These are phyloP conservation scores for Coemansia sp. DNA, from an alignment of 192 early-diverging fungal species.

Conservation along the genomic window DNA sequence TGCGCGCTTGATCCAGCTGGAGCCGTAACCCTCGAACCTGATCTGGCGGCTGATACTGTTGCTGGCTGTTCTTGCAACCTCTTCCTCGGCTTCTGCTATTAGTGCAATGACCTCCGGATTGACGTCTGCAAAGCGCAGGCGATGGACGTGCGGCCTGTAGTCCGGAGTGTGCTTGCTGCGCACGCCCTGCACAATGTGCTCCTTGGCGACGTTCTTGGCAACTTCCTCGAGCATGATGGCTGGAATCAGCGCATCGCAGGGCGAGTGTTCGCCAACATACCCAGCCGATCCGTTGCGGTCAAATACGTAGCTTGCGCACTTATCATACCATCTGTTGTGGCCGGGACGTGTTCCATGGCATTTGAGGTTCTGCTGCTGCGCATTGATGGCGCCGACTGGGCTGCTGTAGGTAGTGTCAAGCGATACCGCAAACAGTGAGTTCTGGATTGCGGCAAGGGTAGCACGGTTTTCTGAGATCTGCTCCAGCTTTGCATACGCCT, in stretches of 20 bases:
- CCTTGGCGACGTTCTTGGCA: constrained; percentile 25
- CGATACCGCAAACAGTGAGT: constrained; percentile 71
- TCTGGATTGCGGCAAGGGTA: constrained; percentile 65
- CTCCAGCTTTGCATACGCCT: constrained; percentile 67
- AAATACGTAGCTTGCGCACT: constrained; percentile 66
- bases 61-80: constrained; percentile 54
- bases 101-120: constrained; percentile 28
- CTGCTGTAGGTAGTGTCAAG: constrained; percentile 69
- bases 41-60: constrained; percentile 66
- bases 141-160: constrained; percentile 60
- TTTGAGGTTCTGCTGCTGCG: constrained; percentile 28
- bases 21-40: constrained; percentile 72
- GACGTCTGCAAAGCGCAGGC: constrained; percentile 28
- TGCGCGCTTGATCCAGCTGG: constrained; percentile 71
- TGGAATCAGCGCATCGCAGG: constrained; percentile 78
- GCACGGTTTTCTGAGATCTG: constrained; percentile 60
- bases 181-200: constrained; percentile 23
- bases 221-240: constrained; percentile 62
- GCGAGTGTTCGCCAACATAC: constrained; percentile 76
- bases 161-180: constrained; percentile 35
- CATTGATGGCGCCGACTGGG: constrained; percentile 29
- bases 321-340: constrained; percentile 92
- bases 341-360: constrained; percentile 51
- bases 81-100: constrained; percentile 58
- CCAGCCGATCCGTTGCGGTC: constrained; percentile 72